Percentiles rank a stretch among this genome's conserved stretches.
Conservation (phyloP, 352 stramenopile species). For the Pythium guiyangense region DNA sequence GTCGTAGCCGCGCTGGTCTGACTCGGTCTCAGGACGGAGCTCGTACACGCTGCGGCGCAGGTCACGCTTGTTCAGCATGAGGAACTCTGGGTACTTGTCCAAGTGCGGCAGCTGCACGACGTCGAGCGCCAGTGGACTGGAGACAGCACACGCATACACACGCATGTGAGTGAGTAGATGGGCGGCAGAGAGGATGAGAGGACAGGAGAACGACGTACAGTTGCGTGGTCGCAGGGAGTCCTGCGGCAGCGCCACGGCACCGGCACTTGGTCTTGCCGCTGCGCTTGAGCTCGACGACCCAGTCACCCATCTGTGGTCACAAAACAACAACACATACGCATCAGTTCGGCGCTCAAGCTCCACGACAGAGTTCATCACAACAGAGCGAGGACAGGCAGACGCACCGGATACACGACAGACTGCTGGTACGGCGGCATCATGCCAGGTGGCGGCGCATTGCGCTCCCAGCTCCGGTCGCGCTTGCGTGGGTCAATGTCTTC, state of each 20-base stretch:
- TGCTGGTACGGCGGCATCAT: constrained; percentile 7
- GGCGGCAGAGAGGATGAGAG: neutral
- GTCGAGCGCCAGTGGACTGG: constrained; percentile 56
- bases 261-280: constrained; percentile 44
- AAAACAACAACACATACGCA: neutral
- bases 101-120: constrained; percentile 61
- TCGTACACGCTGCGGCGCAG: constrained; percentile 63
- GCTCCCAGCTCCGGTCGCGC: constrained; percentile 16
- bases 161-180: neutral
- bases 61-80: constrained; percentile 51
- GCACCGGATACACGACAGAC: constrained; percentile 12
- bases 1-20: constrained; percentile 47
- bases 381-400: neutral
- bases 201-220: constrained; percentile 12
- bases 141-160: constrained; percentile 11
- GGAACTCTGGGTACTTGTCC: constrained; percentile 51
- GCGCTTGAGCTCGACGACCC: constrained; percentile 45
- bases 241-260: constrained; percentile 30
- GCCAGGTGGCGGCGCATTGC: constrained; percentile 3
- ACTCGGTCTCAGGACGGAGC: constrained; percentile 46
- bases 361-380: neutral
- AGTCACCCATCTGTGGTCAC: constrained; percentile 23
- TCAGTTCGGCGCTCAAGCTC: neutral
- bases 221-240: constrained; percentile 14
- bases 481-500: constrained; percentile 10